Conservation (phyloP, 768 basidiomycete species). For the Candolleomyces efflorescens region DNA sequence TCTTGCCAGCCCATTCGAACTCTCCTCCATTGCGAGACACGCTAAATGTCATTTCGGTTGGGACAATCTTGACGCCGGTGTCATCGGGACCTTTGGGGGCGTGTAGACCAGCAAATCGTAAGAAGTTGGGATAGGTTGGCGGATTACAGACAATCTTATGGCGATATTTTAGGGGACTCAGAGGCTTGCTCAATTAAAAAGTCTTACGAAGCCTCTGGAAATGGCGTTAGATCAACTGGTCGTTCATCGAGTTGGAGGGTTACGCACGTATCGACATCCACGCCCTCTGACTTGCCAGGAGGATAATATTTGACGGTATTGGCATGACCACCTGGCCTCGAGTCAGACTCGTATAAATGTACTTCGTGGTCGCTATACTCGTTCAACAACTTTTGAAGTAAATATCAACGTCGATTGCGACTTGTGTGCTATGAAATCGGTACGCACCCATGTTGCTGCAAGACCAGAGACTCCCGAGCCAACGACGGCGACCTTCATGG, state of each 20-base stretch:
- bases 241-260: neutral
- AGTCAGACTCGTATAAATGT: conserved; percentile 67
- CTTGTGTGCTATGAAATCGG: neutral
- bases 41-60: conserved; percentile 76
- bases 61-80: conserved; percentile 37
- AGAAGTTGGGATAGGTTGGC: conserved; percentile 73
- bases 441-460: conserved; percentile 64
- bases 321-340: conserved; percentile 70
- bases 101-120: conserved; percentile 55
- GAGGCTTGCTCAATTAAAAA: neutral
- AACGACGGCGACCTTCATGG: conserved; percentile 66
- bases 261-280: conserved; percentile 70
- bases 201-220: conserved; percentile 53
- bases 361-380: conserved; percentile 72
- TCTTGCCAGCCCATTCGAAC: conserved; percentile 78
- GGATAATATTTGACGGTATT: conserved; percentile 60
- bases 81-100: conserved; percentile 7
- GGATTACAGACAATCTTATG: conserved; percentile 78
- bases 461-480: conserved; percentile 81
- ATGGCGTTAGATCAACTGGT: neutral
- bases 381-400: conserved; percentile 51
- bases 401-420: too few species aligned
- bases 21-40: conserved; percentile 64
- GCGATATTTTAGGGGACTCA: neutral
- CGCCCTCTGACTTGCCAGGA: conserved; percentile 29